Percentiles rank a stretch among this genome's conserved stretches.
Conservation (phyloP, 2,329 filamentous ascomycete genomes). For the Paradendryphiella salina region DNA sequence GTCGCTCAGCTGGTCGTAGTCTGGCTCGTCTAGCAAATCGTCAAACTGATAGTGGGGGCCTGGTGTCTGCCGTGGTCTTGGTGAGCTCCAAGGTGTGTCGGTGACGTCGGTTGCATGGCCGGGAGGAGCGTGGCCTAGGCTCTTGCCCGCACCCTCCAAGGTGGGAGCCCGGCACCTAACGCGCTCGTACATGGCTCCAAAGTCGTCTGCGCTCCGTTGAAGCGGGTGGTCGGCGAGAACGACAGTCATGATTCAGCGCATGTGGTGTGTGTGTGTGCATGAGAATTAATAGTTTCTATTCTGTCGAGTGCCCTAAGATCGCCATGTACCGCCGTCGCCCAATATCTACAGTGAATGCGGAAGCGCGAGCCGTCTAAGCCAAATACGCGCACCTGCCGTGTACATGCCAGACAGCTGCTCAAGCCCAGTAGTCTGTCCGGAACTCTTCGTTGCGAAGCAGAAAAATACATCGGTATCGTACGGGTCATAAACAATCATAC, state of each 20-base stretch:
- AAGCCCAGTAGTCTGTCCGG: not conserved
- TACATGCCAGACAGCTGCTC: slow-evolving; percentile 1
- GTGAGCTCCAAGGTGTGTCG: slow-evolving; percentile 15
- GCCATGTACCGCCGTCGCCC: slow-evolving; percentile 9
- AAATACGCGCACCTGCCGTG: slow-evolving; percentile 2
- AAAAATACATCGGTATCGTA: slow-evolving; percentile 5
- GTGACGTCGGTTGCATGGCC: slow-evolving; percentile 20
- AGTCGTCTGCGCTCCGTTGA: not conserved
- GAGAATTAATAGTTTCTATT: slow-evolving; percentile 5
- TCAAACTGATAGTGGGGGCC: slow-evolving; percentile 5
- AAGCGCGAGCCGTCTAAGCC: slow-evolving; percentile 13
- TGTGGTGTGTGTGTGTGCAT: not conserved
- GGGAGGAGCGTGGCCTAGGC: slow-evolving; percentile 7
- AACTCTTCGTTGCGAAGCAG: not conserved
- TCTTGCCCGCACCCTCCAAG: slow-evolving; percentile 3
- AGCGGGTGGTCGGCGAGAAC: not conserved
- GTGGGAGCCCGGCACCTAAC: slow-evolving; percentile 3
- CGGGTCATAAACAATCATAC: slow-evolving; percentile 8
- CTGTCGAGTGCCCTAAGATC: slow-evolving; percentile 4
- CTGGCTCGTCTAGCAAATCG: slow-evolving; percentile 16
- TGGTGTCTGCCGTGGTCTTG: slow-evolving; percentile 9
- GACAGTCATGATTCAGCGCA: not conserved
- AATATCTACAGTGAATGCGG: slow-evolving; percentile 26
- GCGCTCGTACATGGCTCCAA: slow-evolving; percentile 12
- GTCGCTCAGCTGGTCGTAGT: slow-evolving; percentile 22